Percentiles rank a stretch among this genome's conserved stretches.
phyloP scores from a whole-genome alignment of 371 early-diverging fungal species.

The Funneliformis caledonium region DNA sequence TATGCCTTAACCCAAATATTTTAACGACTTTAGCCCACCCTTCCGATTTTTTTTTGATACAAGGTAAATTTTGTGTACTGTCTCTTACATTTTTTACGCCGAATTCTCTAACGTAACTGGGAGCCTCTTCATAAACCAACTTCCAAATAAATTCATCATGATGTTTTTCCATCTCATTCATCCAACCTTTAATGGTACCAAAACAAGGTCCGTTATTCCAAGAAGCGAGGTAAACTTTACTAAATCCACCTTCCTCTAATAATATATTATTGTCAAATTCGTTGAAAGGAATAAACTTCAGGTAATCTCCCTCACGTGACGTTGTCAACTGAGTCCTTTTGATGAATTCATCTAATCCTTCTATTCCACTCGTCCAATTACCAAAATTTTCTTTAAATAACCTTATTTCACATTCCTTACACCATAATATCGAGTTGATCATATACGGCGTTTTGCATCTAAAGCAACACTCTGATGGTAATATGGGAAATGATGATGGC shows the following conservation, averaged over 20 bases:
- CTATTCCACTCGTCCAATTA: neutral
- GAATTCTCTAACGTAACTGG: neutral
- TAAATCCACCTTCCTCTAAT: neutral
- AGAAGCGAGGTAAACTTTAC: neutral
- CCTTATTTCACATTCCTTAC: neutral
- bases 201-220: neutral
- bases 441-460: neutral
- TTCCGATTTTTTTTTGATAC: neutral
- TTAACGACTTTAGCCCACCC: neutral
- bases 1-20: neutral
- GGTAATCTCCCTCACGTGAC: neutral
- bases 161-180: neutral
- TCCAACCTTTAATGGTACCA: neutral
- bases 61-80: neutral
- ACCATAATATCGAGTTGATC: neutral
- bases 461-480: neutral
- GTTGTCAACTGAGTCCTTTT: neutral
- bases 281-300: neutral
- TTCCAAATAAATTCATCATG: neutral
- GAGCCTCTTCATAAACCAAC: neutral
- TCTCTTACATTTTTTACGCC: neutral
- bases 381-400: neutral
- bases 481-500: neutral
- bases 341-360: constrained; percentile 5
- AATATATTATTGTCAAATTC: neutral